These are phyloP conservation scores for Fusarium austroafricanum DNA, from an alignment of 2,329 filamentous ascomycete species.

Conservation along the genomic window DNA sequence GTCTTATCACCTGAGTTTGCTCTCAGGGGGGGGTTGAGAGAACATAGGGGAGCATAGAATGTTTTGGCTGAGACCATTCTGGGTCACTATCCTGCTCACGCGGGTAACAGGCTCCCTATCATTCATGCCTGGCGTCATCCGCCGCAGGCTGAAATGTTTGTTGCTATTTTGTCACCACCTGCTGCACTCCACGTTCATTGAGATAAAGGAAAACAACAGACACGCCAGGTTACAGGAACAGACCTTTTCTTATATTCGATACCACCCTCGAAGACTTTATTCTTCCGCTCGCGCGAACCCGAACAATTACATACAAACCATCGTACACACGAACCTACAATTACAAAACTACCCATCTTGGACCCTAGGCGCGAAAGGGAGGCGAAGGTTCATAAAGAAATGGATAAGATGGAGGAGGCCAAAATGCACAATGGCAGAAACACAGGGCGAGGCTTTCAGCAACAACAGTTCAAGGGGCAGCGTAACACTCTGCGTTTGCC, in stretches of 20 bases:
- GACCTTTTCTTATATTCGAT: conserved; percentile 40
- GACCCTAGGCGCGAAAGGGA: conserved; percentile 8
- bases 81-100: conserved; percentile 21
- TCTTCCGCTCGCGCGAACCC: conserved; percentile 53
- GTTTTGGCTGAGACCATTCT: conserved; percentile 7
- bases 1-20: conserved; percentile 28
- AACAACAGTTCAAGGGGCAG: conserved; percentile 32
- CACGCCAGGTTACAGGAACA: conserved; percentile 8
- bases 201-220: background rate
- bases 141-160: conserved; percentile 8
- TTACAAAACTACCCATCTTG: conserved; percentile 6
- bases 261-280: conserved; percentile 43
- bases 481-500: conserved; percentile 29
- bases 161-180: background rate
- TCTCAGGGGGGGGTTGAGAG: conserved; percentile 2
- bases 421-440: conserved; percentile 4
- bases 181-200: background rate
- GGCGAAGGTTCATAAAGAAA: conserved; percentile 9
- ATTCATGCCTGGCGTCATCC: conserved; percentile 4
- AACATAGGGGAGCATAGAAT: conserved; percentile 4
- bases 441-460: background rate
- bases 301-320: conserved; percentile 37
- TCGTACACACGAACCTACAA: conserved; percentile 32
- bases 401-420: conserved; percentile 9
- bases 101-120: conserved; percentile 2